Conservation (phyloP, 2,329 filamentous ascomycete genomes). For the Trichoderma sp. region DNA sequence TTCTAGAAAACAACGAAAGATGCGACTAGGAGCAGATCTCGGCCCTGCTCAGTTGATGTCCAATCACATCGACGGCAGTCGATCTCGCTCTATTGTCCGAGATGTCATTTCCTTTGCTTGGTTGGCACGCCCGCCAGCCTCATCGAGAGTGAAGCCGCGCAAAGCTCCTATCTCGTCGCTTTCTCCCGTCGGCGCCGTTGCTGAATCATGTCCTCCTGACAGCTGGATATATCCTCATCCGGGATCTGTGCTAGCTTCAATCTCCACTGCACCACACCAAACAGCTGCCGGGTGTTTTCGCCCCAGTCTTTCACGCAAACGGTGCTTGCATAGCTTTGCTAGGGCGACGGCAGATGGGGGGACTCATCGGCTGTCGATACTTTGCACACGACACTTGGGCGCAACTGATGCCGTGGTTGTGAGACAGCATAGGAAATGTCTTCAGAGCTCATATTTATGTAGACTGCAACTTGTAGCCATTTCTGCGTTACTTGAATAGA, state of each 20-base stretch:
- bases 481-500: neutral
- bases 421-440: neutral
- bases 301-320: neutral
- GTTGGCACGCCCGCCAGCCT: neutral
- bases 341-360: neutral
- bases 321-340: neutral
- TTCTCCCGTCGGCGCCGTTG: neutral
- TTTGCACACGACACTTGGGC: neutral
- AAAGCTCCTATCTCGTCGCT: neutral
- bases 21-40: neutral
- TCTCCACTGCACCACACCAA: neutral
- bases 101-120: neutral
- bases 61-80: neutral
- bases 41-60: neutral
- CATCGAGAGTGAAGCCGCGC: neutral
- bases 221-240: conserved; percentile 3
- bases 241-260: neutral
- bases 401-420: neutral
- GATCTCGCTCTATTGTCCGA: neutral
- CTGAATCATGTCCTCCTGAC: neutral
- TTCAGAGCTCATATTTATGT: neutral
- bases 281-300: neutral
- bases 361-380: neutral
- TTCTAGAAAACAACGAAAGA: neutral
- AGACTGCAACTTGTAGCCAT: neutral